Base-by-base conservation (phyloP, 208 protist genomes). In the Wallacemonas sp. region DNA sequence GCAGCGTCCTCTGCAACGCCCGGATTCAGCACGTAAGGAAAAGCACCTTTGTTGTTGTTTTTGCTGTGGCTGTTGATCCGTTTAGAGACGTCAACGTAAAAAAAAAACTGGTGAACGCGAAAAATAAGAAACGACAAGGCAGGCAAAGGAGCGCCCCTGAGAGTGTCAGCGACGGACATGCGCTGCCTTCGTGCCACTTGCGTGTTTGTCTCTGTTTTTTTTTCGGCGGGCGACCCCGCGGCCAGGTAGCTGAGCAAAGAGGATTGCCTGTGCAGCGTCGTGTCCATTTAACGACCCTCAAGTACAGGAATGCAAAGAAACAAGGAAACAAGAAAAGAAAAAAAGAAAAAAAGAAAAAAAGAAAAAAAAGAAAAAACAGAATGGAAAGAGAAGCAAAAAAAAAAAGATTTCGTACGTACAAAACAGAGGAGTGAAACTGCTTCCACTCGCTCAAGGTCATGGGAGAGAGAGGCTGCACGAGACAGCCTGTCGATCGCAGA, bases 1-100 rank as follows among this genome's bases (percentile, higher is more conserved):
- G n/a, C n/a, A n/a, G n/a, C n/a, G n/a, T n/a, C n/a, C n/a, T n/a
- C n/a, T n/a, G n/a, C n/a, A n/a, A n/a, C n/a, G n/a, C n/a, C n/a
- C n/a, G n/a, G n/a, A n/a, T n/a, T 5, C 3, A 63, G 39, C 42
- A 67, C 34, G 34, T 24, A 68, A 63, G 26, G 34, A 63, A 67
- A 64, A 57, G n/a, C 37, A 48, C 21, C 13, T 9, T 0, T 46
- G 41, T 21, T 46, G 41, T 12, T 46, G 10, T 46, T 12, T 21
- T 12, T 46, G 36, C 6, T 46, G 42, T 27, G 26, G 29, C 12
- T 46, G 41, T 42, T 15, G 19, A 17, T 32, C 27, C 12, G 30
- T 19, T 39, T 30, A n/a, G 13, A 26, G 5, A 61, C 6, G 24
- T 45, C n/a, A 64, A 39, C 41, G 5, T 19, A 54, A 42, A 64